phyloP scores from a whole-genome alignment of 768 basidiomycete genomes.

The Dendrothele bispora region DNA sequence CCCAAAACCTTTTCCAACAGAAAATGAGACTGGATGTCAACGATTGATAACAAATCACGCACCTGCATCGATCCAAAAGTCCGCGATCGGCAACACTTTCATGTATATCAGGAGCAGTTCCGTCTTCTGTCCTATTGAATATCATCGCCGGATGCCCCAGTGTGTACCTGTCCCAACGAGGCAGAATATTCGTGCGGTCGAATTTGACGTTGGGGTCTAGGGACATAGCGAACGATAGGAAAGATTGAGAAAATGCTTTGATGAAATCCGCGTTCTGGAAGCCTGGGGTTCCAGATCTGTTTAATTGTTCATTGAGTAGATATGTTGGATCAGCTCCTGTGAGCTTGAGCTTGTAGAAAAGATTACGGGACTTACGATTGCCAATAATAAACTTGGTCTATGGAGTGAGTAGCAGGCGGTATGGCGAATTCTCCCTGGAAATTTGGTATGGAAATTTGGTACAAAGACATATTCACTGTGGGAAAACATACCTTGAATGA shows the following conservation, averaged over 20 bases:
- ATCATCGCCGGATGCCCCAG: conserved; percentile 38
- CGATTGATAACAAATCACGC: conserved; percentile 11
- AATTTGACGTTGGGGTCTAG: conserved; percentile 25
- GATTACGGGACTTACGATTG: conserved; percentile 34
- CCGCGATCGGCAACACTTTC: conserved; percentile 25
- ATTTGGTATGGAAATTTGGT: not conserved
- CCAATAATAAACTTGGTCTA: conserved; percentile 42
- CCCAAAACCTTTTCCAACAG: conserved; percentile 28
- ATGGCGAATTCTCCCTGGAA: conserved; percentile 43
- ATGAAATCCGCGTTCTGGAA: conserved; percentile 36
- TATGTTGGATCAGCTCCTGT: too few species aligned
- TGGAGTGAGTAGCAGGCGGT: conserved; percentile 38
- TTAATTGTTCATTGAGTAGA: too few species aligned
- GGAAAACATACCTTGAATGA: conserved; percentile 35
- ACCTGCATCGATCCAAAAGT: conserved; percentile 38
- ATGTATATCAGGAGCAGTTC: conserved; percentile 25
- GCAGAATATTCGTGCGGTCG: conserved; percentile 26
- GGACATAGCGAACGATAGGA: conserved; percentile 34
- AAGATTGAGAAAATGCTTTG: conserved; percentile 36
- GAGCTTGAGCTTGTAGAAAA: too few species aligned
- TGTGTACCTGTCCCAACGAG: conserved; percentile 31
- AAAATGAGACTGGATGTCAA: not conserved
- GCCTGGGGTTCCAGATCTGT: conserved; percentile 17
- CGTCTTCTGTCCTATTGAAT: conserved; percentile 39
- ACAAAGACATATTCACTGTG: not conserved